Evolutionary conservation across 176 grass and related monocot species (phyloP), one percentile per base, ranked within the genome.

Genomic region (bread wheat (Triticum aestivum)): DNA sequence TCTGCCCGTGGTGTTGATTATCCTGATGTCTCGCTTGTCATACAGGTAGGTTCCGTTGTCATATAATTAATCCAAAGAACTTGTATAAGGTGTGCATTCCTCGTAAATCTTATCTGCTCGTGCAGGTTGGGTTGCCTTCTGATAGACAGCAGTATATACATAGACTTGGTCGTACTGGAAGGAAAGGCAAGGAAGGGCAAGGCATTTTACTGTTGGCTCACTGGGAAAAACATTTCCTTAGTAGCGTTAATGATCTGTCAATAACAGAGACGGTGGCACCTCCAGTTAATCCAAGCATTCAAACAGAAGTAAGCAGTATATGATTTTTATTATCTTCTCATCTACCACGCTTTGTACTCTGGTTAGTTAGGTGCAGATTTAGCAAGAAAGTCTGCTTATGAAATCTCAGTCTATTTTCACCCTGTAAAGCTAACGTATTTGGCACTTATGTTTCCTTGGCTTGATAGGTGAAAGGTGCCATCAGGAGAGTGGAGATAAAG

Each of bases 1-100:
- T 98, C 96, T 76, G 96, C 96, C 68, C 87, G 96, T 82, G 96
- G 93, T 26, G 90, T 98, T 81, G 96, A 98, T 87, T 98, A 98
- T 78, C 96, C 94, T 18, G 92, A 98, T 91, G 97, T 96, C 80
- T 92, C 90, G 23, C 87, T 98, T 91, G 94, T 98, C 54, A 59
- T 94, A 74, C 97, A 98, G 90, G 94, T 95, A 56, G 58, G 82
- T 56, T 69, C 8, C 23, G 27, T 63, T 64, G 21, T 75, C 65
- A 1, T 61, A 15, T 66, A 21, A 74, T 27, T 78, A 21, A 68
- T 11, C 32, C 51, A 74, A 79, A 29, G 21, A n/a, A 62, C 13
- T 29, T 2, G 8, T 52, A 0, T 71, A 33, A 20, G 2, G 6
- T 52, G 2, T 64, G 33, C 65, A 61, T 83, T 87, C 47, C 20